phyloP scores from a whole-genome alignment of 208 protist genomes.

The Trypanosoma melophagium region DNA sequence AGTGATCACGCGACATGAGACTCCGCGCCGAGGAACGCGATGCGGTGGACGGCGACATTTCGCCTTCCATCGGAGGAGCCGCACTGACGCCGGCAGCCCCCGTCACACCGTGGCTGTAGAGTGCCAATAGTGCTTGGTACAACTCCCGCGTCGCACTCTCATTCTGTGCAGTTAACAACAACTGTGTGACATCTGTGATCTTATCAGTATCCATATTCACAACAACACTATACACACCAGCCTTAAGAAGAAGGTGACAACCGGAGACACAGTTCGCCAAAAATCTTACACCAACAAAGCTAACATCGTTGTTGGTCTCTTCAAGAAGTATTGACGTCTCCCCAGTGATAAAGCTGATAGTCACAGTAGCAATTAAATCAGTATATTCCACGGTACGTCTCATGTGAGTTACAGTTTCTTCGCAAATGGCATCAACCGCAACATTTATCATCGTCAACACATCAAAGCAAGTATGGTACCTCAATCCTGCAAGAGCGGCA shows the following conservation, averaged over 20 bases:
- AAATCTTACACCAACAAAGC: slow-evolving; percentile 21
- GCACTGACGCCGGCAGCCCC: background rate
- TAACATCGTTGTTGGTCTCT: slow-evolving; percentile 1
- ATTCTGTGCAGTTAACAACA: slow-evolving; percentile 5
- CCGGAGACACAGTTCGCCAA: slow-evolving; percentile 4
- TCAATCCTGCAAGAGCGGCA: background rate
- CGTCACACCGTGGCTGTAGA: background rate
- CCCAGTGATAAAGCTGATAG: slow-evolving; percentile 13
- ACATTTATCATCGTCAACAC: slow-evolving; percentile 27
- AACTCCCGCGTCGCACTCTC: slow-evolving; percentile 21
- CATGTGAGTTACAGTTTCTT: slow-evolving; percentile 3
- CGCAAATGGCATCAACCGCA: slow-evolving; percentile 10
- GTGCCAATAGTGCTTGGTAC: slow-evolving; percentile 11
- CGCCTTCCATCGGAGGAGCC: background rate
- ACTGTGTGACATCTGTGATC: slow-evolving; percentile 29
- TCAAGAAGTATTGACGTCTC: slow-evolving; percentile 25
- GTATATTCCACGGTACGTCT: slow-evolving; percentile 27
- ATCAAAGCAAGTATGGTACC: slow-evolving; percentile 23
- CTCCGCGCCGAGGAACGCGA: too few species aligned
- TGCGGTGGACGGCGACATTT: background rate
- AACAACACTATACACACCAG: slow-evolving; percentile 2
- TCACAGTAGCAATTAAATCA: slow-evolving; percentile 17
- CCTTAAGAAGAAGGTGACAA: slow-evolving; percentile 16
- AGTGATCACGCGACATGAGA: too few species aligned
- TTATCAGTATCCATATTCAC: slow-evolving; percentile 23